Conservation (phyloP, 768 basidiomycete genomes). For the Vararia minispora region DNA sequence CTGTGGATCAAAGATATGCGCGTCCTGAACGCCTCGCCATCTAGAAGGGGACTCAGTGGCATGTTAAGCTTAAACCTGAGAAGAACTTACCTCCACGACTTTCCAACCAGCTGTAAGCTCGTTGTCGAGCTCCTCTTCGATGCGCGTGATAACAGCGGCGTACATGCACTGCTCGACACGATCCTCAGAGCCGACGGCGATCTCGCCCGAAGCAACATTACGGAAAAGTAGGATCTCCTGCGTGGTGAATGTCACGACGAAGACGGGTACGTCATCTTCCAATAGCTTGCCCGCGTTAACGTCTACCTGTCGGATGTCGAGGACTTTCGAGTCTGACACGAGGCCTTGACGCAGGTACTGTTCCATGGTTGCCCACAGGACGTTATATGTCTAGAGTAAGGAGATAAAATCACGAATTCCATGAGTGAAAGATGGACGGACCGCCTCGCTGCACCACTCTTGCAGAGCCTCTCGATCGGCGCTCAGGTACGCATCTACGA, state of each 20-base stretch:
- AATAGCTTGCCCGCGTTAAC: conserved; percentile 83
- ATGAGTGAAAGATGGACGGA: conserved; percentile 28
- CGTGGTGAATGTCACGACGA: conserved; percentile 83
- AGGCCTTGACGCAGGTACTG: conserved; percentile 86
- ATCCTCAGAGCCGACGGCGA: conserved; percentile 79
- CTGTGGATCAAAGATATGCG: conserved; percentile 38
- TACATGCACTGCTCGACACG: conserved; percentile 91
- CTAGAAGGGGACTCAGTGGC: conserved; percentile 18
- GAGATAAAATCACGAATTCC: neutral
- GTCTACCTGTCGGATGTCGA: conserved; percentile 97
- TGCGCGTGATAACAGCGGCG: conserved; percentile 80
- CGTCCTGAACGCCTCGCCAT: conserved; percentile 42
- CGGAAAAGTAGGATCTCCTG: conserved; percentile 92
- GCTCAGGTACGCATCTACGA: conserved; percentile 90
- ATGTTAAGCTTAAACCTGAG: neutral
- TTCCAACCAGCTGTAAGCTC: conserved; percentile 98
- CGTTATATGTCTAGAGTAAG: conserved; percentile 73
- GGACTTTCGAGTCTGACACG: conserved; percentile 84
- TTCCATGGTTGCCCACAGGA: conserved; percentile 98
- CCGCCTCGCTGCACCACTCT: conserved; percentile 94
- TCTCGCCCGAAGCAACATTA: conserved; percentile 79
- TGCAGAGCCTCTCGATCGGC: conserved; percentile 80
- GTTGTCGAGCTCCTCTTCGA: conserved; percentile 81
- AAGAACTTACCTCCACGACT: conserved; percentile 70
- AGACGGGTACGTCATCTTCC: conserved; percentile 84